These are phyloP conservation scores for Hortiboletus campestris DNA, from an alignment of 768 basidiomycete genomes.

Conservation along the genomic window DNA sequence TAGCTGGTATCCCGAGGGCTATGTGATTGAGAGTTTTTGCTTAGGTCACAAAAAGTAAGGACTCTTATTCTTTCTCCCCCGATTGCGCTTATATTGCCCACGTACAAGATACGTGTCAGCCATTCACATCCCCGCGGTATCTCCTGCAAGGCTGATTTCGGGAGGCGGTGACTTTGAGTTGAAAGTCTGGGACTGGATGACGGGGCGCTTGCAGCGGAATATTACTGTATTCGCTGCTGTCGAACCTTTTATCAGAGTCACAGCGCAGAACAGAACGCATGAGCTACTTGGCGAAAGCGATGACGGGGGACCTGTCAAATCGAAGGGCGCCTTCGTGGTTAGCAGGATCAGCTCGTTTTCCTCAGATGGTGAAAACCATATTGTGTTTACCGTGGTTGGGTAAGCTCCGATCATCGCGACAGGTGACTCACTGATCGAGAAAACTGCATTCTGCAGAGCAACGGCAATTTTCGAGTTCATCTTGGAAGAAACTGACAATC, in stretches of 20 bases:
- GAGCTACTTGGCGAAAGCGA: conserved; percentile 31
- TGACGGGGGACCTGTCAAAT: conserved; percentile 11
- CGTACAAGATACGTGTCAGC: conserved; percentile 75
- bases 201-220: conserved; percentile 51
- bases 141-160: conserved; percentile 59
- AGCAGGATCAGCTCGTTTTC: conserved; percentile 51
- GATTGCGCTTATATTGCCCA: background rate
- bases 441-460: conserved; percentile 41
- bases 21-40: conserved; percentile 82
- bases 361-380: conserved; percentile 34
- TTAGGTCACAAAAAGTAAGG: conserved; percentile 80
- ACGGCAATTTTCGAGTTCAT: conserved; percentile 62
- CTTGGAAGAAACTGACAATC: conserved; percentile 27
- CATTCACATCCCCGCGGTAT: conserved; percentile 59
- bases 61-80: background rate
- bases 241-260: conserved; percentile 45
- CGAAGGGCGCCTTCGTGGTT: conserved; percentile 49
- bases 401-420: conserved; percentile 33
- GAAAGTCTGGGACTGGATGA: conserved; percentile 79
- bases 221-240: conserved; percentile 50
- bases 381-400: conserved; percentile 76
- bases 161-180: conserved; percentile 84
- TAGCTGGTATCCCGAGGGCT: conserved; percentile 86
- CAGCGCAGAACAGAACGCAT: conserved; percentile 29
- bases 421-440: background rate